These are phyloP conservation scores for Podaxis pistillaris DNA, from an alignment of 768 basidiomycete genomes.

Conservation along the genomic window DNA sequence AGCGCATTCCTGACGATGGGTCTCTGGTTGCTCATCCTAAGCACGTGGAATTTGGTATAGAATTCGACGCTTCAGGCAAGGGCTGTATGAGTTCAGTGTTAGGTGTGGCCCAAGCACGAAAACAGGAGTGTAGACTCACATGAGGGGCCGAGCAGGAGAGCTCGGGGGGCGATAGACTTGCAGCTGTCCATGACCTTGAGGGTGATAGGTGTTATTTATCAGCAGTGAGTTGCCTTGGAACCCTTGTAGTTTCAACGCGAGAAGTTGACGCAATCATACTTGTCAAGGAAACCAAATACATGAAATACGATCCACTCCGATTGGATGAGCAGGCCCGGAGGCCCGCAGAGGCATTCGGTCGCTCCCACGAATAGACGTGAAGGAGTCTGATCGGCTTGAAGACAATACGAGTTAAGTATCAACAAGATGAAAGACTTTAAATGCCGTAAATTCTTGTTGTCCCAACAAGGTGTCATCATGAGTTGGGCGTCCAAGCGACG, in stretches of 20 bases:
- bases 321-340: background rate
- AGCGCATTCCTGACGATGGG: background rate
- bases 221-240: background rate
- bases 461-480: background rate
- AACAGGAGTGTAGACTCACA: background rate
- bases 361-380: too few species aligned
- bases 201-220: background rate
- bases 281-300: background rate
- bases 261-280: background rate
- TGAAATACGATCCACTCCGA: background rate
- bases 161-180: background rate
- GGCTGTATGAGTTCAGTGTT: too few species aligned
- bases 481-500: background rate
- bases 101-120: background rate
- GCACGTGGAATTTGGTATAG: background rate
- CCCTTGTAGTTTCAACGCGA: background rate
- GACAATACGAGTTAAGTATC: background rate
- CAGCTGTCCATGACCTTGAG: background rate
- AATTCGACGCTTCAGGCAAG: too few species aligned
- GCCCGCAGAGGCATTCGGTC: background rate
- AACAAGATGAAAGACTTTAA: background rate
- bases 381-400: background rate
- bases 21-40: background rate
- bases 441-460: background rate
- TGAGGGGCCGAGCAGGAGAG: background rate